phyloP scores from a whole-genome alignment of 148 eudicot genomes.

The Pouteria glomerata region DNA sequence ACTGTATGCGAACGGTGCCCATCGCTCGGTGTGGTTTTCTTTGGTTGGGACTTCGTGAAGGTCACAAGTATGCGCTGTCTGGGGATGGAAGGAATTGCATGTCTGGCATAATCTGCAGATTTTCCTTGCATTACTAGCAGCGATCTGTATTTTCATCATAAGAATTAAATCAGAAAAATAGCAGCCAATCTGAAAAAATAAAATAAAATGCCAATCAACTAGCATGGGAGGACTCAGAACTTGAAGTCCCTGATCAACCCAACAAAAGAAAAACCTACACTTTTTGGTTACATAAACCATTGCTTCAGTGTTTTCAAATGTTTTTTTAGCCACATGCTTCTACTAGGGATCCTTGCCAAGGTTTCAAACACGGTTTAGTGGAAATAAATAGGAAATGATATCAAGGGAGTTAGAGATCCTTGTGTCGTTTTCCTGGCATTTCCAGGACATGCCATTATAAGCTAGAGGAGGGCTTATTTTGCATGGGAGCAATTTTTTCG shows the following conservation, averaged over 20 bases:
- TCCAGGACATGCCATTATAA: neutral
- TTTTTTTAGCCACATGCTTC: neutral
- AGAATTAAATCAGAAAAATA: conserved; percentile 8
- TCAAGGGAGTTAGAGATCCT: neutral
- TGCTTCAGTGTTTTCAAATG: neutral
- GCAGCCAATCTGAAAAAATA: neutral
- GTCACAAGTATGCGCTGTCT: conserved; percentile 54
- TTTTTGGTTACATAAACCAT: neutral
- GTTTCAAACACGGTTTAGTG: neutral
- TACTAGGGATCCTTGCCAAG: neutral
- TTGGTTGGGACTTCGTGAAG: conserved; percentile 42
- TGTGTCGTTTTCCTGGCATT: neutral
- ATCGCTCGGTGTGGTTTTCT: conserved; percentile 18
- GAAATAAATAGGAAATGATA: neutral
- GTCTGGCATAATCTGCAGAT: conserved; percentile 40
- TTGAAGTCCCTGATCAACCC: neutral
- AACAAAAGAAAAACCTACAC: neutral
- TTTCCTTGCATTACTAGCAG: conserved; percentile 57
- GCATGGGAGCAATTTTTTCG: neutral
- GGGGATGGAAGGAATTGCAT: conserved; percentile 39
- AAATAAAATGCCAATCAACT: neutral
- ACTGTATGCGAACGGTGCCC: conserved; percentile 24
- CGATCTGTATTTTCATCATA: conserved; percentile 31
- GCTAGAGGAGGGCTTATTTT: neutral
- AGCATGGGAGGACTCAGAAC: neutral